Base-by-base conservation (phyloP, 2,329 filamentous ascomycete species). In the Colletotrichum orchidophilum region DNA sequence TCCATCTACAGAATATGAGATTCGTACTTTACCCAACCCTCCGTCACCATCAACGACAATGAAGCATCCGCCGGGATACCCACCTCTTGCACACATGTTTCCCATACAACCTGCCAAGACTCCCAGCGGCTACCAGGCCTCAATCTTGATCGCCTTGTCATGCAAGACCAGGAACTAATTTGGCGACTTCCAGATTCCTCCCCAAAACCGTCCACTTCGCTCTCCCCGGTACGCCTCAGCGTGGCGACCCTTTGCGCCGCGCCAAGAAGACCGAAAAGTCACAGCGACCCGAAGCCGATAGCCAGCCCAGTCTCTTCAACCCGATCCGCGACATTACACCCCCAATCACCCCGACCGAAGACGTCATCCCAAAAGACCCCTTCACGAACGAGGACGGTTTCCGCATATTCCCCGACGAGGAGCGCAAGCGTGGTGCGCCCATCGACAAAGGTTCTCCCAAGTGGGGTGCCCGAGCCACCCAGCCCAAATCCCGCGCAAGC, bases 141-240 rank as follows among this genome's bases (percentile, higher is more conserved):
- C 18, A 58, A 33, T 15, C n/a, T 33, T 29, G 24, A 26, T 46
- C 15, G 60, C 31, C 42, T 52, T 46, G 13, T 15, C 24, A 50
- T 27, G 54, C 8, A 24, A 68, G 39, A 39, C 49, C 29, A 2
- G 0, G n/a, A 5, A 50, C 71, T 73, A 63, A 70, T 35, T 26
- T 65, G 26, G 39, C 31, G 5, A 54, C 62, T 50, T 68, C 52
- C 79, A 97, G 95, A 68, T 97, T 97, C 80, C 89, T 98, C 42
- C 96, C 96, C 39, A 95, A 97, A 81, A 98, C 96, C 50, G 87
- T 97, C 77, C 92, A 97, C 81, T 98, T 98, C 81, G 91, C 92
- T 75, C 86, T 93, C 67, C 89, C 90, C 12, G 86, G 87, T 49
- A 86, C 85, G 35, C 84, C 85, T 62, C 82, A 81, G 69, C 83